Base-by-base conservation (phyloP, 2,329 filamentous ascomycete genomes). In the Monosporascus cannonballus region DNA sequence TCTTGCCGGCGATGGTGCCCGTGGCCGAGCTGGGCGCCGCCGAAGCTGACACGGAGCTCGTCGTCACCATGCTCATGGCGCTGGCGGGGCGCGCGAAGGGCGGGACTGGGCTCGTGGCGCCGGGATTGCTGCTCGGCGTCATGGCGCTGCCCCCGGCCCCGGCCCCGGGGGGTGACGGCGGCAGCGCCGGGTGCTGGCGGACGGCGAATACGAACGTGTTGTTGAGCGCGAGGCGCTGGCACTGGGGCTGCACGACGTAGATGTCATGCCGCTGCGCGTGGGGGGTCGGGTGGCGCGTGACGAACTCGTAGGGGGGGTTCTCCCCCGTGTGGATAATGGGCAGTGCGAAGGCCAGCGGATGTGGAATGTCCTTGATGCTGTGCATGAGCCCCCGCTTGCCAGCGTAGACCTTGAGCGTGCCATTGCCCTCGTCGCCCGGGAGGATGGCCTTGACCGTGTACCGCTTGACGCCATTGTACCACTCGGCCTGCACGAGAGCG, bases 171-270 rank as follows among this genome's bases (percentile, higher is more conserved):
- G 27, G 27, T 3, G 27, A 9, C 27, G 27, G 27, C 27, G 65
- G 58, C 1, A 69, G 56, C 1, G 90, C 87, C 0, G 92, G 89
- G 67, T 99, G 92, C 66, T 99, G 94, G 46, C 94, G 89, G 55
- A 99, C 88, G 50, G 89, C 89, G 69, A 99, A 99, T 27, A 99
- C 93, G 66, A 96, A 99, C 0, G 94, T 99, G 68, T 99, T 97
- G 75, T 97, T 96, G 52, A 96, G 78, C 1, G 90, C 92, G 27
- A 99, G 77, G 25, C 86, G 84, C 59, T 87, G 81, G 68, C 94
- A 99, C 70, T 99, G 95, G 1, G 95, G 94, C 67, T 97, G 94
- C 45, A 92, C 89, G 57, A 99, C 89, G 69, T 99, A 99, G 54
- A 99, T 85, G 67, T 99, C 94, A 69, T 99, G 92, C 42, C 93